Base-by-base conservation (phyloP, 148 eudicot species). In the Oxyria digyna region DNA sequence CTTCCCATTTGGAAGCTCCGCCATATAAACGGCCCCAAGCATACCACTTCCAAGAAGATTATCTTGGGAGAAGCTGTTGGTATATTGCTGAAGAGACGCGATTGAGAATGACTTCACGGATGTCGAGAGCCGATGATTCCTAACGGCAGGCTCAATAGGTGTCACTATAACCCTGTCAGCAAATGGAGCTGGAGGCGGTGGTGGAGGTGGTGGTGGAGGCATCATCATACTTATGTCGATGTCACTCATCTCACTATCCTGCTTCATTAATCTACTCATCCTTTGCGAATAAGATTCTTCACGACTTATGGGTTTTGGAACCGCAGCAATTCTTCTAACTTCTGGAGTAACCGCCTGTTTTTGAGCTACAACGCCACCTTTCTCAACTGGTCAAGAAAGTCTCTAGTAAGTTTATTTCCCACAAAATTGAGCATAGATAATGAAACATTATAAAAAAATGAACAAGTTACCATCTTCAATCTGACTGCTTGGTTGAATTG, bases 31-130 rank as follows among this genome's bases (percentile, higher is more conserved):
- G 82, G 74, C 90, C 70, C 98, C 98, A 50, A 93, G 85, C 96
- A 86, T 93, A 82, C 98, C 96, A 41, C 54, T 77, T 76, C 95
- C 98, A 67, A 89, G 73, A 41, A 87, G 86, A 82, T 86, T 87
- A 57, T 93, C 98, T 73, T 87, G 96, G 15, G 98, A 86, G 84
- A 93, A 93, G 81, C 98, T 93, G 76, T 79, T 89, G 70, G 98
- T 87, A 66, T 85, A 87, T 79, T 86, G 90, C 81, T 93, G 98
- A 84, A 93, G 96, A 74, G 87, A 80, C 40, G 98, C 98, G 74
- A 93, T 82, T 17, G 98, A 71, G 85, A 80, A 93, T 62, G 86
- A 77, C 76, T 78, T 93, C 49, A 86, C 98, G 66, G 91, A 82
- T 21, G 96, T 89, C 79, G 50, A 69, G 65, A 89, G 90, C 69